phyloP scores from a whole-genome alignment of 1,284 basidiomycete species.

The Microbotryomycetes sp. region DNA sequence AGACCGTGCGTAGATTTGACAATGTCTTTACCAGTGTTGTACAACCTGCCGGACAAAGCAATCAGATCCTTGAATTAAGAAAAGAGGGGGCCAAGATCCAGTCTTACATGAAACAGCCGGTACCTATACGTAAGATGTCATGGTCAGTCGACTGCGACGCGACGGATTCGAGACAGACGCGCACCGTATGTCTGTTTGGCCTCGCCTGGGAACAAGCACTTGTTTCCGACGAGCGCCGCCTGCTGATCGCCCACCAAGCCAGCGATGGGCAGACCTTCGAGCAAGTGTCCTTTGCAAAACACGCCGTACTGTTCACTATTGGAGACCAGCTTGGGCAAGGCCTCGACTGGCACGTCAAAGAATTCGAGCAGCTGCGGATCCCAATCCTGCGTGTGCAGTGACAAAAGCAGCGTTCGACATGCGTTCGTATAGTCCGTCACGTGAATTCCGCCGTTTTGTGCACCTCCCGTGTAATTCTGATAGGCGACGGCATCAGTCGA shows the following conservation, averaged over 20 bases:
- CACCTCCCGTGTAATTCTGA: slow-evolving; percentile 76
- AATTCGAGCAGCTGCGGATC: slow-evolving; percentile 75
- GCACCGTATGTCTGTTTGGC: slow-evolving; percentile 43
- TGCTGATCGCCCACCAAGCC: slow-evolving; percentile 96
- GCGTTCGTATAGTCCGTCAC: slow-evolving; percentile 95
- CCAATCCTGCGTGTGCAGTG: slow-evolving; percentile 75
- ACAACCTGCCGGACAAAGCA: too few species aligned
- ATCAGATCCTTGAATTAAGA: too few species aligned
- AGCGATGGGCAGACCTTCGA: slow-evolving; percentile 74
- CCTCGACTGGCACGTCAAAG: slow-evolving; percentile 69
- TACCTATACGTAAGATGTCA: slow-evolving; percentile 49
- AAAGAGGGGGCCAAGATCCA: too few species aligned
- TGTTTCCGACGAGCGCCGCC: slow-evolving; percentile 92
- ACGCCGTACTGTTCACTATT: slow-evolving; percentile 87
- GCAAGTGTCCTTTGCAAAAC: slow-evolving; percentile 49
- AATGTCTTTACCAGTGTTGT: slow-evolving; percentile 82
- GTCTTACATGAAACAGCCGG: slow-evolving; percentile 74
- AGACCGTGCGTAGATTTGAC: slow-evolving; percentile 80
- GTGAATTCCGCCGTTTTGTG: slow-evolving; percentile 58
- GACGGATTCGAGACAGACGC: slow-evolving; percentile 2
- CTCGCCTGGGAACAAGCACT: slow-evolving; percentile 57
- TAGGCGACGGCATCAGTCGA: background rate
- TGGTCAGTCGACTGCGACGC: background rate
- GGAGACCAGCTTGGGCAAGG: slow-evolving; percentile 81
- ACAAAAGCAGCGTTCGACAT: slow-evolving; percentile 87